Conservation (phyloP, 805 yeast genomes). For the Wickerhamomyces strasburgensis region DNA sequence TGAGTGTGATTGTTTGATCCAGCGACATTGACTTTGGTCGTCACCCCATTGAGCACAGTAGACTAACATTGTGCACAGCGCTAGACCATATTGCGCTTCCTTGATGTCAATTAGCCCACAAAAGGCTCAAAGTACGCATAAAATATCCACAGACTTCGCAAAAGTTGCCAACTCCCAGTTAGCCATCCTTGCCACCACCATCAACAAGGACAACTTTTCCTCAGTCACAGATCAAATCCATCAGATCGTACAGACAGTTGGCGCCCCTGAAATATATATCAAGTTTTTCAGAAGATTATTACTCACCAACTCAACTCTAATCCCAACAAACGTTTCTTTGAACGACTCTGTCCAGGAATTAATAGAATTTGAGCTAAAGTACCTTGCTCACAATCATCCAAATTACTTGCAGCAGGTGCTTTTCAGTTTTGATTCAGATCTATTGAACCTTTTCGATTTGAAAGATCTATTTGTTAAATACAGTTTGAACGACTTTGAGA, state of each 20-base stretch:
- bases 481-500: slow-evolving; percentile 21
- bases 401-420: slow-evolving; percentile 11
- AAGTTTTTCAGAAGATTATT: slow-evolving; percentile 29
- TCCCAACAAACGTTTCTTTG: slow-evolving; percentile 19
- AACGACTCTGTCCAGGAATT: slow-evolving; percentile 16
- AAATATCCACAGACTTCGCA: slow-evolving; percentile 11
- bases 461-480: slow-evolving; percentile 28
- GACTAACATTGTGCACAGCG: neutral
- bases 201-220: slow-evolving; percentile 36
- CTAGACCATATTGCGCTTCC: neutral
- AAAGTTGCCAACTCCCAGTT: slow-evolving; percentile 48
- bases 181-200: slow-evolving; percentile 43
- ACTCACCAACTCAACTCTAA: slow-evolving; percentile 27
- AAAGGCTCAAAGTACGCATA: slow-evolving; percentile 13
- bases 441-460: slow-evolving; percentile 27
- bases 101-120: slow-evolving; percentile 11
- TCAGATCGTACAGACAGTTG: slow-evolving; percentile 34
- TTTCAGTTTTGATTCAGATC: slow-evolving; percentile 23
- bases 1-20: too few species aligned
- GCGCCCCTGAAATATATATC: slow-evolving; percentile 29
- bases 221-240: slow-evolving; percentile 40
- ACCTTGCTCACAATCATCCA: slow-evolving; percentile 16
- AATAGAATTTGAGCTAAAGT: slow-evolving; percentile 22
- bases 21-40: too few species aligned
- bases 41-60: too few species aligned